Conservation (phyloP, 805 yeast genomes). For the Yarrowia sp. region DNA sequence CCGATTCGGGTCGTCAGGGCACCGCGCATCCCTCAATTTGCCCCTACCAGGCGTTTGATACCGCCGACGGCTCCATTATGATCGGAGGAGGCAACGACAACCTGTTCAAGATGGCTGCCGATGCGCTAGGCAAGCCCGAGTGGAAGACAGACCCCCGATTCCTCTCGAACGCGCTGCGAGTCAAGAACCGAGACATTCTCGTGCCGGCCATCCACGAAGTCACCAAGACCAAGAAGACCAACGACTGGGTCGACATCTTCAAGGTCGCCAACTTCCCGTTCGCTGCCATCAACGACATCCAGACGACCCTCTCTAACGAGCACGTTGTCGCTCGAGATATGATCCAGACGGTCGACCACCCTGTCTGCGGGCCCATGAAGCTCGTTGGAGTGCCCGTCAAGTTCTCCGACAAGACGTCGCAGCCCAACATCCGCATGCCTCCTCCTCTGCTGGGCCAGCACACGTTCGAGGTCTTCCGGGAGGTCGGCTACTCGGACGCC, state of each 20-base stretch:
- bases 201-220: slow-evolving; percentile 39
- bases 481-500: slow-evolving; percentile 32
- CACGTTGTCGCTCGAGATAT: slow-evolving; percentile 42
- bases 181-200: slow-evolving; percentile 38
- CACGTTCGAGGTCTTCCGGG: slow-evolving; percentile 39
- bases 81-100: slow-evolving; percentile 46
- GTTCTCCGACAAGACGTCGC: slow-evolving; percentile 37
- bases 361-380: slow-evolving; percentile 40
- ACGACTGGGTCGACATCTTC: slow-evolving; percentile 41
- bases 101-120: slow-evolving; percentile 39
- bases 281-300: slow-evolving; percentile 45
- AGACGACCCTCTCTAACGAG: slow-evolving; percentile 40
- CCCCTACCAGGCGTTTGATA: slow-evolving; percentile 45
- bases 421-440: slow-evolving; percentile 38
- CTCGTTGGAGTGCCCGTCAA: slow-evolving; percentile 44
- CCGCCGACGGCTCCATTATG: slow-evolving; percentile 42
- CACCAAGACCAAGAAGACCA: slow-evolving; percentile 37
- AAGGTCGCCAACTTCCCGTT: slow-evolving; percentile 40
- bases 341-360: slow-evolving; percentile 41
- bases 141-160: slow-evolving; percentile 41
- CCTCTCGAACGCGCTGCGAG: slow-evolving; percentile 41
- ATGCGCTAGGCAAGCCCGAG: slow-evolving; percentile 39
- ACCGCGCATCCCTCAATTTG: slow-evolving; percentile 45
- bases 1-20: slow-evolving; percentile 44
- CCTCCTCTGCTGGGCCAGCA: slow-evolving; percentile 46